Evolutionary conservation across 2,329 filamentous ascomycete species (phyloP), one percentile per base, ranked within the genome.

Genomic region (Cercospora nicotianae): DNA sequence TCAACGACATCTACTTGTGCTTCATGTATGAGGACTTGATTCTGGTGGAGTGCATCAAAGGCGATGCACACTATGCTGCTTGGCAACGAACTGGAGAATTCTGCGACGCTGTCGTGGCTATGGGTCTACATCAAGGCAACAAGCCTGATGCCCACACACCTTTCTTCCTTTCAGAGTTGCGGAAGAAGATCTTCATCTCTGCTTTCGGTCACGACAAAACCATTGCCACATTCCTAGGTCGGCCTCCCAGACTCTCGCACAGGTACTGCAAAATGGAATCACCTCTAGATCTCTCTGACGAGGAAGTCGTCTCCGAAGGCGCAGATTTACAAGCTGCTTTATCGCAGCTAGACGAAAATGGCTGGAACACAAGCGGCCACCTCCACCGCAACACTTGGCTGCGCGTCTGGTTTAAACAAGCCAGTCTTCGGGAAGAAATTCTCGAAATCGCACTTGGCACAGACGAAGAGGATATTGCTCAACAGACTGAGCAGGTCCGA

Each of bases 371-470:
- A 0, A 73, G 79, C 1, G 83, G 83, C 0, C 73, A 76, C 0
- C 71, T 87, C 0, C 78, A 82, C 20, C 74, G 82, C 0, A 78
- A 80, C 0, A 87, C 85, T 0, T 80, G 83, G 64, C 72, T 79
- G 0, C 79, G 86, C 28, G 81, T 84, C 0, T 82, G 83, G 55
- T 79, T 80, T 1, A 79, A 82, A 10, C 80, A 88, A 39, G 82
- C 83, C 2, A 73, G 80, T 0, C 80, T 89, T 7, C 80, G 85
- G 2, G 87, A 89, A 68, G 87, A 89, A 59, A 83, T 89, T 4
- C 79, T 89, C 4, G 85, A 88, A 69, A 80, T 89, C 23, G 86
- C 86, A 0, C 76, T 88, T 0, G 83, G 83, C 3, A 72, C 77
- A 3, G 74, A 75, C 65, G 74, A 76, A 6, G 76, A 79, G 9